Base-by-base conservation (phyloP, 2,329 filamentous ascomycete genomes). In the Xylaria sp. region DNA sequence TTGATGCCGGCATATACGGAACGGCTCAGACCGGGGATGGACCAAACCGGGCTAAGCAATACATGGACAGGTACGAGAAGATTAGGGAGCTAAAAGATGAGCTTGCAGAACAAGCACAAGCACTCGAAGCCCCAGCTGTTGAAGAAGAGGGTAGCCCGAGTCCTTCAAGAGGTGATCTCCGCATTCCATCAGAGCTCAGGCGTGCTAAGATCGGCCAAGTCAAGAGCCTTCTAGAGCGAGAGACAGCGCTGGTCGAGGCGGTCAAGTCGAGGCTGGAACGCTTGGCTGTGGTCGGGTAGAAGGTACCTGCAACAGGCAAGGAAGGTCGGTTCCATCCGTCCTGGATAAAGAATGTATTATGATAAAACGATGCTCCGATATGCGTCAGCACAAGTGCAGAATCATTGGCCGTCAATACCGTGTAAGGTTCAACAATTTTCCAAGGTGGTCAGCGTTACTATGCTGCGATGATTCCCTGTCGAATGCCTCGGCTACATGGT, bases 221-320 rank as follows among this genome's bases (percentile, higher is more conserved):
- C 25, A 87, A 87, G 78, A 79, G 80, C 31, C 77, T 92, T 66
- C 79, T 93, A 70, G 88, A 90, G 64, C 81, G 90, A 31, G 90
- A 93, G 79, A 86, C 86, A 53, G 89, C 89, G 5, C 77, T 92
- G 73, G 87, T 92, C 6, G 89, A 92, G 71, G 90, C 87, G 25
- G 85, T 91, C 25, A 88, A 85, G 71, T 83, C 83, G 63, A 83
- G 90, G 63, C 78, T 93, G 69, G 87, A 90, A 76, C 85, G 83
- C 68, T 79, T 92, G 61, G 81, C 78, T 47, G 69, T 81, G 57
- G 68, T 64, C 62, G 69, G 71, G 57, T 77, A 73, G 68, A 56
- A 62, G 27, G n/a, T 29, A 54, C n/a, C 17, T 45, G 25, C 63
- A 66, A 67, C 57, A 58, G 61, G 67, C 59, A 61, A 62, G 50